Base-by-base conservation (phyloP, 2,329 filamentous ascomycete genomes). In the Zymoseptoria pseudotritici region DNA sequence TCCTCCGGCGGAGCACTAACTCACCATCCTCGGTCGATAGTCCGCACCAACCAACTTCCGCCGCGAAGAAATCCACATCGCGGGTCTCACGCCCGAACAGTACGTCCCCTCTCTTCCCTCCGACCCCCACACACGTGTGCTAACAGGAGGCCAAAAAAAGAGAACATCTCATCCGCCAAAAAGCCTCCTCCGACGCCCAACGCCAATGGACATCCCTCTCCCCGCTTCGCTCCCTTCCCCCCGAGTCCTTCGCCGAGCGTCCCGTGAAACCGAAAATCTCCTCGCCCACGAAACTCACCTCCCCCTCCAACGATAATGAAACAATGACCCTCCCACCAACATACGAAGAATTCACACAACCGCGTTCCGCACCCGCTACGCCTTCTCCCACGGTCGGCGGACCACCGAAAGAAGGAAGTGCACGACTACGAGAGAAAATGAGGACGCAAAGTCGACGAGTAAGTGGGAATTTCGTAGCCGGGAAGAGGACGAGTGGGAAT, bases 1-100 rank as follows among this genome's bases (percentile, higher is more conserved):
- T 26, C 17, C 19, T 26, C 7, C 19, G 17, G 19, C 21, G 13
- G 10, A 53, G 9, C 19, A 26, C 21, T n/a, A n/a, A 53, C 21
- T 4, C 7, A 8, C 5, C 7, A 52, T 10, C 52, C 3, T 42
- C 21, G n/a, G 31, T 51, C 17, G 7, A 58, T 63, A 73, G 71
- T 68, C 69, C 59, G 59, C 56, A 17, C 71, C 71, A 11, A 72
- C 68, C 52, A 61, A 73, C 58, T 73, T 73, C 59, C 67, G 70
- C 54, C 66, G 71, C 58, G 65, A 72, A 61, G 71, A 73, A 54
- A 63, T 73, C 31, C 63, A 61, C 50, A 63, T 73, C 31, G 65
- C 66, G 13, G 70, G 70, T 29, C 62, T 73, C n/a, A 63, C 65
- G 8, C 61, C 65, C 8, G 64, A 67, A 26, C 64, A 71, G 69